Conservation (phyloP, 495 filamentous ascomycete species). For the Neohortaea acidophila region DNA sequence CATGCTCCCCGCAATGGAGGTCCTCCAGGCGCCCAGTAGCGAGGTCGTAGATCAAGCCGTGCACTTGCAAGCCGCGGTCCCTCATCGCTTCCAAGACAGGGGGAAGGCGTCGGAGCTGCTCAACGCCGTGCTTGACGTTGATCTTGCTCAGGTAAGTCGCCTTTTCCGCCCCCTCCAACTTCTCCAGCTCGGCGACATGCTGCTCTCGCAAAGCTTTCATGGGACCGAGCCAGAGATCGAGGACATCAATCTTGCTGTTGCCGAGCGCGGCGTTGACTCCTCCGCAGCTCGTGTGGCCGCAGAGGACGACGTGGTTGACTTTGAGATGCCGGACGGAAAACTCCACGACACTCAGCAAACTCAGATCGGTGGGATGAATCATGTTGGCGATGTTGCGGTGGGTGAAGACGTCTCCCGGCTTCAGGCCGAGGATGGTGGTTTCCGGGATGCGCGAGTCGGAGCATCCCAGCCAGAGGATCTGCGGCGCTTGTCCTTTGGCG, state of each 20-base stretch:
- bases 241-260: constrained; percentile 49
- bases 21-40: constrained; percentile 23
- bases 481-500: constrained; percentile 51
- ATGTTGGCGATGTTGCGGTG: constrained; percentile 94
- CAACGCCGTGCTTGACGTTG: constrained; percentile 26
- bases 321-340: constrained; percentile 61
- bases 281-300: constrained; percentile 71
- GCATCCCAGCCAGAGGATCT: constrained; percentile 86
- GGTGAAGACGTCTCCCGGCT: constrained; percentile 81
- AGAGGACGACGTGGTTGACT: constrained; percentile 71
- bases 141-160: constrained; percentile 22
- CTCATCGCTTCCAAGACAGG: constrained; percentile 25
- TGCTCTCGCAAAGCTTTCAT: constrained; percentile 44
- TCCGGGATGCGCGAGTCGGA: constrained; percentile 81
- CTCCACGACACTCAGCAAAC: constrained; percentile 62
- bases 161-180: constrained; percentile 17
- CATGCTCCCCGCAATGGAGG: constrained; percentile 18
- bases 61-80: constrained; percentile 27
- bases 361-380: constrained; percentile 61
- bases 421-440: constrained; percentile 62
- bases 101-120: constrained; percentile 23
- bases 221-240: constrained; percentile 71
- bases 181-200: constrained; percentile 39
- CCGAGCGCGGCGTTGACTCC: constrained; percentile 56
- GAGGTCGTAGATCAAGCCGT: constrained; percentile 30